Evolutionary conservation across 2,329 filamentous ascomycete species (phyloP), one percentile per base, ranked within the genome.

Genomic region (Claviceps arundinis): DNA sequence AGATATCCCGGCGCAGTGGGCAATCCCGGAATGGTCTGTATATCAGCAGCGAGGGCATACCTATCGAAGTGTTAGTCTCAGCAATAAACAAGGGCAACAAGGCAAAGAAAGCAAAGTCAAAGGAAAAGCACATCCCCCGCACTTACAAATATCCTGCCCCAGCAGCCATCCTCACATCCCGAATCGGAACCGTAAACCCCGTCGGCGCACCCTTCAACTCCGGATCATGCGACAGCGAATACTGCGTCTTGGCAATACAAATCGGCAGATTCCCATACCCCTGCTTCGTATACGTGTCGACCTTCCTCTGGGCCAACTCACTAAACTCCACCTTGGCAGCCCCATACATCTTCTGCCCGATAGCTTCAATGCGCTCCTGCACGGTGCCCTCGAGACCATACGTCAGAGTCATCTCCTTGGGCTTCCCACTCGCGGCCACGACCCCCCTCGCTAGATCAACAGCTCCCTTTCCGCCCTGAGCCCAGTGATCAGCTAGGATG

Each of bases 161-260:
- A 54, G 90, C 90, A 30, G 93, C 93, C 77, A 98, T 82, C 56
- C 90, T 78, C 41, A 98, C 91, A 65, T 98, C 93, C 54, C 91
- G 77, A 60, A 98, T 95, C 2, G 93, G 93, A 5, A 98, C 82
- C 0, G 88, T 94, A 70, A 97, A 98, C 54, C 91, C 93, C 4
- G 84, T 87, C 24, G 93, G 93, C 8, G 93, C 93, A 56, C 93
- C 93, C 79, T 98, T 98, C 61, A 97, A 77, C 11, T 87, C 82
- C 2, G 91, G 85, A 67, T 98, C 89, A 69, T 97, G 91, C 54
- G 86, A 93, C 48, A 98, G 77, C 37, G 88, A 95, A 74, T 98
- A 98, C 70, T 98, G 93, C 14, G 93, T 98, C 82, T 98, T 98
- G 56, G 93, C 93, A 58, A 97, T 81, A 68, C 93, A 98, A 64